These are phyloP conservation scores for Rosa rugosa DNA, from an alignment of 306 rosid species.

Conservation along the genomic window DNA sequence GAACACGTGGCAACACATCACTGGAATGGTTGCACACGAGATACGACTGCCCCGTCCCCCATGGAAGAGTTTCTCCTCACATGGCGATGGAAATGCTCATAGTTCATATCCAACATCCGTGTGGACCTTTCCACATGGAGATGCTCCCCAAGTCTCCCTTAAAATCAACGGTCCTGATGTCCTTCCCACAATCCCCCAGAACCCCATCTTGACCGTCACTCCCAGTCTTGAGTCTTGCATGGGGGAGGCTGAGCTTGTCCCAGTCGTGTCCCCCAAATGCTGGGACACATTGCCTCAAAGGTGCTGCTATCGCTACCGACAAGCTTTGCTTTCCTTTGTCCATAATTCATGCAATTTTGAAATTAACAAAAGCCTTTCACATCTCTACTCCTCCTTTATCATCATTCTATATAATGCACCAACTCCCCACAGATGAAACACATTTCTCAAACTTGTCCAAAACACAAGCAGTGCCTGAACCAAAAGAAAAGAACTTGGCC, in stretches of 20 bases:
- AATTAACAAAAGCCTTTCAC: conserved; percentile 13
- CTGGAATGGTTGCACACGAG: background rate
- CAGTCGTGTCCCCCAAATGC: conserved; percentile 60
- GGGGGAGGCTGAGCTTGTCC: conserved; percentile 68
- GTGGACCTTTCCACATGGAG: conserved; percentile 55
- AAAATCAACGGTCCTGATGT: conserved; percentile 47
- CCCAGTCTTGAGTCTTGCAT: conserved; percentile 32
- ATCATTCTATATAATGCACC: conserved; percentile 40
- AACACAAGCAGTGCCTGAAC: conserved; percentile 1
- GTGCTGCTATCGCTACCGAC: conserved; percentile 82
- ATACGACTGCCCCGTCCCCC: background rate
- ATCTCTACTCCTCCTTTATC: background rate
- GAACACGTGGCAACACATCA: background rate
- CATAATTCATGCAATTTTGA: conserved; percentile 50
- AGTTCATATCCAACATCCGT: conserved; percentile 34
- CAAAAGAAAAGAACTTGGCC: conserved; percentile 14
- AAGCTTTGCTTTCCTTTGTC: conserved; percentile 72
- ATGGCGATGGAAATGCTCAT: conserved; percentile 33
- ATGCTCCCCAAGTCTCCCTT: conserved; percentile 44
- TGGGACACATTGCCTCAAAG: conserved; percentile 60
- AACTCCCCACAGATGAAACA: conserved; percentile 15
- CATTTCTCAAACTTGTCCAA: conserved; percentile 19
- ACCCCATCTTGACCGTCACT: conserved; percentile 52
- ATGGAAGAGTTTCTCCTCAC: conserved; percentile 28
- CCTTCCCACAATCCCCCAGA: conserved; percentile 33